A percentile compares a stretch with the other conserved stretches of the same genome.
phyloP scores from a whole-genome alignment of 2,329 filamentous ascomycete species.

The Aureobasidium sp. region DNA sequence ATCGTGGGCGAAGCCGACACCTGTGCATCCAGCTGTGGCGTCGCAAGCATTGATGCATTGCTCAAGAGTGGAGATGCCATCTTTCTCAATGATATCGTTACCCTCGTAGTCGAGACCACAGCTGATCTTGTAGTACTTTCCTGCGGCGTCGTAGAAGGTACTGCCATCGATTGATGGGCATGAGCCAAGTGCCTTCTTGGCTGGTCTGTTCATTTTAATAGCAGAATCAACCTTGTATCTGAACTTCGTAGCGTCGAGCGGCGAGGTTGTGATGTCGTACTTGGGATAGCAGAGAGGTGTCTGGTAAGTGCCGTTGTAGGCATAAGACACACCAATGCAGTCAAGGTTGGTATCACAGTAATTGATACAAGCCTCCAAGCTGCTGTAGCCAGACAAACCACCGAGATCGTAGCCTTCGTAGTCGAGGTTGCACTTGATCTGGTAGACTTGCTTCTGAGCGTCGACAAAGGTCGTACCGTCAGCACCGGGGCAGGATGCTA shows the following conservation, averaged over 20 bases:
- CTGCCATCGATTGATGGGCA: constrained; percentile 5
- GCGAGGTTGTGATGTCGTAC: constrained; percentile 6
- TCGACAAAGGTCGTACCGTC: constrained; percentile 5
- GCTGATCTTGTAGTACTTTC: neutral
- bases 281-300: constrained; percentile 10
- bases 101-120: constrained; percentile 5
- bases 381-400: neutral
- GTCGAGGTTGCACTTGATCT: constrained; percentile 8
- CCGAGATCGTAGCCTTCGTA: constrained; percentile 7
- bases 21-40: neutral
- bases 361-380: constrained; percentile 9
- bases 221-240: constrained; percentile 11
- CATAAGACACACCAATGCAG: constrained; percentile 10
- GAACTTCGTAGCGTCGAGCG: constrained; percentile 1
- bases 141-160: constrained; percentile 2
- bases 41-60: constrained; percentile 11
- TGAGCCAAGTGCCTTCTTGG: constrained; percentile 8
- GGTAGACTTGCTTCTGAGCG: constrained; percentile 3
- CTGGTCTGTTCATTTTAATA: constrained; percentile 5
- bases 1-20: constrained; percentile 6
- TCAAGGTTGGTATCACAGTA: constrained; percentile 9
- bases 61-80: constrained; percentile 4
- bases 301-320: constrained; percentile 9
- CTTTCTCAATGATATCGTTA: constrained; percentile 11
- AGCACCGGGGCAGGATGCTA: constrained; percentile 5